These are phyloP conservation scores for Aspergillus incahuasiensis DNA, from an alignment of 495 filamentous ascomycete genomes.

Conservation along the genomic window DNA sequence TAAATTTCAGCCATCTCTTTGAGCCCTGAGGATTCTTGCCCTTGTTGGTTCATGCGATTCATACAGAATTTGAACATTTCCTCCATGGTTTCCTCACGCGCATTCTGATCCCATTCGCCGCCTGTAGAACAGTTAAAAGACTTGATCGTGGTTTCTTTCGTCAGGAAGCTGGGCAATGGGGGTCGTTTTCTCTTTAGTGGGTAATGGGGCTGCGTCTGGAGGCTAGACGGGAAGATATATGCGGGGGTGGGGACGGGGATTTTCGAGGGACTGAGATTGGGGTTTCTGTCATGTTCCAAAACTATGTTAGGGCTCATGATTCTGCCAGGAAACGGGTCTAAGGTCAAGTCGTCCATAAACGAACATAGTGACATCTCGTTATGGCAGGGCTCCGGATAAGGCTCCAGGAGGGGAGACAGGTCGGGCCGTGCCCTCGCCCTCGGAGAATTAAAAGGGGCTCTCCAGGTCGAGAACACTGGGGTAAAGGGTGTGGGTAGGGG, in stretches of 20 bases:
- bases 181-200: slow-evolving; percentile 23
- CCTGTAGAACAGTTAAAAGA: slow-evolving; percentile 40
- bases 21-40: slow-evolving; percentile 54
- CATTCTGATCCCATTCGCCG: slow-evolving; percentile 69
- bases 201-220: slow-evolving; percentile 21
- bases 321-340: slow-evolving; percentile 7
- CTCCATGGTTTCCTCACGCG: slow-evolving; percentile 62
- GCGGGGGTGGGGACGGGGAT: slow-evolving; percentile 21
- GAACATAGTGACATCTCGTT: slow-evolving; percentile 3
- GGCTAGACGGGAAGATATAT: slow-evolving; percentile 13
- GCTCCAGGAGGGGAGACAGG: slow-evolving; percentile 11
- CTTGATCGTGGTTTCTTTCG: slow-evolving; percentile 62
- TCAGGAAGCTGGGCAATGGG: slow-evolving; percentile 49
- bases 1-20: slow-evolving; percentile 67
- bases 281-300: slow-evolving; percentile 13
- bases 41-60: slow-evolving; percentile 56
- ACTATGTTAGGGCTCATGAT: slow-evolving; percentile 4
- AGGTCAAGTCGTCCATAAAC: slow-evolving; percentile 12
- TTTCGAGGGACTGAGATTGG: slow-evolving; percentile 13
- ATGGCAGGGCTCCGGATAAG: neutral
- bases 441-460: slow-evolving; percentile 14
- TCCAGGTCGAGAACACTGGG: slow-evolving; percentile 23
- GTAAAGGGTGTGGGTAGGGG: slow-evolving; percentile 19
- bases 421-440: neutral
- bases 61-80: slow-evolving; percentile 55